Conservation (phyloP, 208 protist species). For the Trypanosomatidae sp. region DNA sequence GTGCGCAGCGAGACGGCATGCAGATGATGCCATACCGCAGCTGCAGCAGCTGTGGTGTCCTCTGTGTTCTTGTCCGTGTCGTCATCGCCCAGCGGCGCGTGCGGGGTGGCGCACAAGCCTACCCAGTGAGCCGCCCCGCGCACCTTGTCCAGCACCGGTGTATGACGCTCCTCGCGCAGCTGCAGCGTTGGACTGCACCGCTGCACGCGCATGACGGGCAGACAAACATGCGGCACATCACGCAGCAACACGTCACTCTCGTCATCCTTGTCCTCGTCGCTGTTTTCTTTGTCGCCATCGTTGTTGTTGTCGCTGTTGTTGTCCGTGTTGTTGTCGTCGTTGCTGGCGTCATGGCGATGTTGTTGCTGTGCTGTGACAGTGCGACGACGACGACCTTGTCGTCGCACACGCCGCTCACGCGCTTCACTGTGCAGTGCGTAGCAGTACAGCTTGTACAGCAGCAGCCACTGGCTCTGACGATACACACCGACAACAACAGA, state of each 20-base stretch:
- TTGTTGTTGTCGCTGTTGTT: background rate
- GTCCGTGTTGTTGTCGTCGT: slow-evolving; percentile 2
- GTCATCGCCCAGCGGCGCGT: slow-evolving; percentile 9
- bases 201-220: too few species aligned
- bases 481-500: slow-evolving; percentile 68
- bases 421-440: slow-evolving; percentile 55
- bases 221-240: too few species aligned
- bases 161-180: too few species aligned
- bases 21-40: slow-evolving; percentile 35
- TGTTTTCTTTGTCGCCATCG: background rate
- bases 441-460: slow-evolving; percentile 75
- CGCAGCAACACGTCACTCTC: too few species aligned
- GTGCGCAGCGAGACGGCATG: slow-evolving; percentile 21
- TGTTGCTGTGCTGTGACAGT: too few species aligned
- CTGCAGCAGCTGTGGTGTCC: slow-evolving; percentile 7
- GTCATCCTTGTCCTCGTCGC: too few species aligned
- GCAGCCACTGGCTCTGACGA: slow-evolving; percentile 57
- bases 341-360: slow-evolving; percentile 4
- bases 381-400: too few species aligned
- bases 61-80: slow-evolving; percentile 9
- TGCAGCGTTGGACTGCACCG: too few species aligned
- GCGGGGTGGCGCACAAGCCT: slow-evolving; percentile 29
- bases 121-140: slow-evolving; percentile 32
- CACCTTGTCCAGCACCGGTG: slow-evolving; percentile 15
- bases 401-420: slow-evolving; percentile 13